Base-by-base conservation (phyloP, 2,329 filamentous ascomycete species). In the Madurella mycetomatis region DNA sequence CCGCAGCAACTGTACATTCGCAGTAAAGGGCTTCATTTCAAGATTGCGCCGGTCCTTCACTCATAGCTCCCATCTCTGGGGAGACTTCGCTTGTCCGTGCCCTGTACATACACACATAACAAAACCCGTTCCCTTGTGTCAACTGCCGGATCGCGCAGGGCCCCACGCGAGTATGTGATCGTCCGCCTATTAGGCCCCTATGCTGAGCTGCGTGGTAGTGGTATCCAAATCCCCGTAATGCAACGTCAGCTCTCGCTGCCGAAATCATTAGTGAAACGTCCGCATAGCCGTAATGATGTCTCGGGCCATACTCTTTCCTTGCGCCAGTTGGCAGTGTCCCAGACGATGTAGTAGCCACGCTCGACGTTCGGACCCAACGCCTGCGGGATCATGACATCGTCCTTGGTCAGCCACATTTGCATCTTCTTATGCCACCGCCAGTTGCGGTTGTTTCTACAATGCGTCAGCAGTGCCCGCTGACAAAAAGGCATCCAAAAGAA, bases 351-450 rank as follows among this genome's bases (percentile, higher is more conserved):
- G 68, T 80, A 86, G 1, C 84, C 84, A 55, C 83, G 79, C 68
- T 87, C 84, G 47, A 82, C 79, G 49, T 73, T 79, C 12, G 76
- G 76, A 50, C 80, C 80, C 43, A 86, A 67, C 15, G 78, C 74
- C 55, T 83, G 81, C 31, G 83, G 83, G 43, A 80, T 77, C 81
- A 86, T 82, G 60, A 82, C 72, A 53, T 86, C 82, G 62, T 86
- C 84, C 67, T 86, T 86, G 5, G 84, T 86, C 47, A 87, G 70
- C 84, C 84, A 87, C 19, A 85, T 69, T 60, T 83, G 81, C 19
- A 83, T 70, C 67, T 84, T 84, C 72, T 85, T 85, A 67, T 87
- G 83, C 79, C 83, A 87, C 57, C 84, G 74, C 84, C 84, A 87
- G 66, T 84, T 84, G 17, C 84, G 78, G 55, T 77, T 78, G 62